Evolutionary conservation across 208 protist species (phyloP), one percentile per base, ranked within the genome.

Genomic region (Crithidia expoeki): DNA sequence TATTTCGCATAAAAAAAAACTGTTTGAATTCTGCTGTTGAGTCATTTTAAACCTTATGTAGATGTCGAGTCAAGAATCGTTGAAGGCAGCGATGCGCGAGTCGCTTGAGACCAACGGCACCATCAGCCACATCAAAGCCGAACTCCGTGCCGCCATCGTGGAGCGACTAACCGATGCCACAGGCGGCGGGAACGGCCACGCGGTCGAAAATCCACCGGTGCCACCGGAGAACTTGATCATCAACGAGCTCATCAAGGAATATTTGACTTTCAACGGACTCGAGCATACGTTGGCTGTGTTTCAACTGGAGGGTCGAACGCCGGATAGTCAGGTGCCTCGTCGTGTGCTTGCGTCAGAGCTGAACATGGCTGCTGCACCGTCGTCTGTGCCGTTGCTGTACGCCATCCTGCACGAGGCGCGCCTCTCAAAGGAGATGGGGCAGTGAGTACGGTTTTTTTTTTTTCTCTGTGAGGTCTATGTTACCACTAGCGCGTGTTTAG

Each of bases 241-340:
- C 58, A 97, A 97, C 74, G 94, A 98, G 72, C 86, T 98, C n/a
- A 97, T 98, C 51, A 89, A 92, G 50, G 94, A 98, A 70, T 98
- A 98, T 68, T 67, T 98, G 14, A 79, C 80, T 16, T 97, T 94
- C 72, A 97, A 97, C 72, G 90, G 92, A 0, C 85, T 96, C 25
- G 87, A 96, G 72, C 91, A 98, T 76, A 88, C 90, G 0, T 72
- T 96, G 14, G 85, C 93, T 2, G 90, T 97, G 4, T 97, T 98
- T 60, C 64, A 90, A 44, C 62, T 86, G 14, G 92, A 97, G 85
- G 86, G 84, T 23, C 67, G 83, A 28, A 80, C 75, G 1, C 81
- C 79, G 21, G 81, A 79, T 55, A 75, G 64, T 21, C 76, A 74
- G 36, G 75, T 94, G 17, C 93, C 90, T 11, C 80, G 87, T 28